Conservation (phyloP, 495 filamentous ascomycete species). For the Xylaria nigripes region DNA sequence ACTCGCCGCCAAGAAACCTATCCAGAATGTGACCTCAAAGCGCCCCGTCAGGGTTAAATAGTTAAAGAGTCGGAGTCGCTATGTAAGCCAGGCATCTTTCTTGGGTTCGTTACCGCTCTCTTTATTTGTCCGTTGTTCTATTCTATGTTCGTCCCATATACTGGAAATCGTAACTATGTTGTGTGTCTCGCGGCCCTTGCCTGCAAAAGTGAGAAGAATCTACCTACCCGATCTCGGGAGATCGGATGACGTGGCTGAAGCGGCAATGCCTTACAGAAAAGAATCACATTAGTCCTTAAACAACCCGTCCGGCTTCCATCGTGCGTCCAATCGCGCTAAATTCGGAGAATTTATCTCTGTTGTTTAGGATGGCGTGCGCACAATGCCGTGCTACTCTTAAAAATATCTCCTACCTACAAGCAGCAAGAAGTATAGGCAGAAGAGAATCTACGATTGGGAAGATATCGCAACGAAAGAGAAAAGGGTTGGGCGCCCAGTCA, state of each 20-base stretch:
- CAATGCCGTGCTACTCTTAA: background rate
- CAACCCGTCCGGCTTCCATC: conserved; percentile 6
- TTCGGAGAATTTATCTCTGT: conserved; percentile 9
- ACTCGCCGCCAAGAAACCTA: background rate
- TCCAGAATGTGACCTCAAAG: background rate
- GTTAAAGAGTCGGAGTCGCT: background rate
- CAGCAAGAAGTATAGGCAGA: background rate
- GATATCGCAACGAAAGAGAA: background rate
- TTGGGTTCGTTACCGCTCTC: background rate
- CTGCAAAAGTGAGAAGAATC: background rate
- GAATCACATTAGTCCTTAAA: conserved; percentile 1
- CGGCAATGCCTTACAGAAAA: background rate
- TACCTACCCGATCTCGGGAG: conserved; percentile 7
- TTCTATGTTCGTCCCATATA: background rate
- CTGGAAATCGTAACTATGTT: background rate
- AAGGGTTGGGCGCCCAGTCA: background rate
- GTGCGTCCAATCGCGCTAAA: conserved; percentile 10
- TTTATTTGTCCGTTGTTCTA: background rate
- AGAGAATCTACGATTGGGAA: background rate
- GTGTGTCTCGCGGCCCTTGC: background rate
- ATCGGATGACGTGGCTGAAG: conserved; percentile 26
- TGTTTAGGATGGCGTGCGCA: background rate
- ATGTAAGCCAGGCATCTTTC: background rate
- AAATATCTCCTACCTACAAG: background rate
- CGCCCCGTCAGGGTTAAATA: background rate